Base-by-base conservation (phyloP, 2,329 filamentous ascomycete species). In the Botrytis deweyae region DNA sequence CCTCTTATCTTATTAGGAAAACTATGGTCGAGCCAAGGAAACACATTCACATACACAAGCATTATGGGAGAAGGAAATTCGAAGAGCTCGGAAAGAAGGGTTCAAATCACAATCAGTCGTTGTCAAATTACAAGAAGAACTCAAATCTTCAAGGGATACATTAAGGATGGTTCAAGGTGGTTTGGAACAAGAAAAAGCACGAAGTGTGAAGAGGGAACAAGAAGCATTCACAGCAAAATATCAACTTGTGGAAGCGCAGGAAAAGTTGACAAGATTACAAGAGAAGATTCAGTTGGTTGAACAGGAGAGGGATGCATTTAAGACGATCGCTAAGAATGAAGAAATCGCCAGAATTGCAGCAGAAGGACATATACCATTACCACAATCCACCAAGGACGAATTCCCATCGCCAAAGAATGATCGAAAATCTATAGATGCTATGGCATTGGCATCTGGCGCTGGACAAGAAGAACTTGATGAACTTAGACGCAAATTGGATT, bases 61-160 rank as follows among this genome's bases (percentile, higher is more conserved):
- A 33, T 82, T 92, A 16, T 93, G 91, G 88, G 91, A 93, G 78
- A 93, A 93, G 80, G 91, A 93, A 81, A 90, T 93, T 62, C 87
- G 91, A 72, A 86, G 89, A 73, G 87, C 88, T 16, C 86, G 90
- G 68, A 93, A 93, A 78, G 92, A 93, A 78, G 90, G 89, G 3
- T 93, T 93, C 86, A 93, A 93, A 80, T 87, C 88, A n/a, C 90
- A 92, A 77, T 92, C 91, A 4, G 82, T 84, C 18, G 86, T 91
- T 46, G 88, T 93, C 78, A 92, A 92, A 80, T 81, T 91, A n/a
- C 91, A 93, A 80, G 91, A 93, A 78, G 91, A 93, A 78, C 86
- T 93, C 76, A 93, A 93, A 80, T 84, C 88, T 0, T 84, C 88
- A 70, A 87, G 90, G 18, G 77, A 77, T 63, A 83, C 83, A 40